A percentile compares a stretch with the other conserved stretches of the same genome.
Evolutionary conservation across 2,329 filamentous ascomycete genomes (phyloP).

Genomic region (Dactylonectria macrodidyma): DNA sequence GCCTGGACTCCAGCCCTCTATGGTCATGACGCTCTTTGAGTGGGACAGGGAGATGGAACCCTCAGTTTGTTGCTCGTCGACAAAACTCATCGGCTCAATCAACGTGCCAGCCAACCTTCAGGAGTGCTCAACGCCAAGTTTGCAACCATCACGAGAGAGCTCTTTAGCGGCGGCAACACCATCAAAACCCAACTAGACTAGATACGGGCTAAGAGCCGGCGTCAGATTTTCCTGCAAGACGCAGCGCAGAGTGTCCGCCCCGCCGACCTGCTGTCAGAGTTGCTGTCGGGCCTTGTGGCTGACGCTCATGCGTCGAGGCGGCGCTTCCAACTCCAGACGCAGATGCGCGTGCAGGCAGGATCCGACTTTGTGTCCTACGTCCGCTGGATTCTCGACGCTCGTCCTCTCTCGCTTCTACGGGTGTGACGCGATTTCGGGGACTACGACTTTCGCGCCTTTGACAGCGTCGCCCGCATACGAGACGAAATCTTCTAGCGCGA

Average conservation of each 20-base stretch:
- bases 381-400: conserved; percentile 23
- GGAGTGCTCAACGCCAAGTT: conserved; percentile 27
- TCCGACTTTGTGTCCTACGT: conserved; percentile 25
- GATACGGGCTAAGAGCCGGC: conserved; percentile 26
- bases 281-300: conserved; percentile 23
- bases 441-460: conserved; percentile 24
- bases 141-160: conserved; percentile 24
- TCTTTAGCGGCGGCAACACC: conserved; percentile 16
- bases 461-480: conserved; percentile 16
- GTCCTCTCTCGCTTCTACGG: conserved; percentile 19
- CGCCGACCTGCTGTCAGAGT: conserved; percentile 21
- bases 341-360: conserved; percentile 14
- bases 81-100: conserved; percentile 22
- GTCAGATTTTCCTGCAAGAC: conserved; percentile 26
- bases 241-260: conserved; percentile 29
- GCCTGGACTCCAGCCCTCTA: conserved; percentile 22
- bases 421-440: conserved; percentile 23
- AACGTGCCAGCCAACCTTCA: conserved; percentile 27
- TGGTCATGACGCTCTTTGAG: conserved; percentile 28
- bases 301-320: conserved; percentile 14
- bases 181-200: conserved; percentile 28
- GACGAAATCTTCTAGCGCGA: conserved; percentile 26
- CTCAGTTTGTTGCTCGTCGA: neutral
- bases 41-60: conserved; percentile 23
- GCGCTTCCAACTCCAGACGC: no score